These are phyloP conservation scores for Phytopythium cucurbitacearum DNA, from an alignment of 352 stramenopile genomes.

Conservation along the genomic window DNA sequence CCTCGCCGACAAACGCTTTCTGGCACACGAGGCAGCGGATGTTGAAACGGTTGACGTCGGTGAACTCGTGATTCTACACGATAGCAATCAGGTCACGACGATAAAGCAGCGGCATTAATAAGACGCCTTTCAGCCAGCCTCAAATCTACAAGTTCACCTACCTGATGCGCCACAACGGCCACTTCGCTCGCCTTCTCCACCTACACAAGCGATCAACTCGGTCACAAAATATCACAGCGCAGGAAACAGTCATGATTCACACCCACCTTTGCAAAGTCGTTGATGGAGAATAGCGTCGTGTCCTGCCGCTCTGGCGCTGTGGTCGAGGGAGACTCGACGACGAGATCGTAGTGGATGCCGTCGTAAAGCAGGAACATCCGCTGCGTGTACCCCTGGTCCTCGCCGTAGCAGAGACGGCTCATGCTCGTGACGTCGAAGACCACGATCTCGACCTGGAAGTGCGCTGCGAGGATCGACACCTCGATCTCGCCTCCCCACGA, in stretches of 20 bases:
- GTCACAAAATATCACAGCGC: neutral
- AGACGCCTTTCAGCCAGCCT: no score
- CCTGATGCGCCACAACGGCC: constrained; percentile 75
- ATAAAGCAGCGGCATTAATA: no score
- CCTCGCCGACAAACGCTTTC: constrained; percentile 60
- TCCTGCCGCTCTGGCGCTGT: constrained; percentile 48
- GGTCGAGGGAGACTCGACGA: constrained; percentile 53
- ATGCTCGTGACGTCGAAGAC: constrained; percentile 86
- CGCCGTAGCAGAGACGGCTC: constrained; percentile 76
- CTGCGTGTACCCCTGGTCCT: constrained; percentile 79
- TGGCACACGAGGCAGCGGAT: constrained; percentile 72
- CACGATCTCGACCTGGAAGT: constrained; percentile 79
- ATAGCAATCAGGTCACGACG: neutral
- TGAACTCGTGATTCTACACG: constrained; percentile 74
- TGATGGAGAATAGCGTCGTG: constrained; percentile 70
- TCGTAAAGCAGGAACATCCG: constrained; percentile 86
- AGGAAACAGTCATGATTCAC: neutral
- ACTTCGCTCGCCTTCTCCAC: constrained; percentile 77
- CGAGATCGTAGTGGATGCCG: constrained; percentile 82
- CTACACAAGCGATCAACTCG: constrained; percentile 11
- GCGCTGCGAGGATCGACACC: constrained; percentile 74
- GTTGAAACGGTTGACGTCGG: constrained; percentile 63
- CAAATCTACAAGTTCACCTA: constrained; percentile 4
- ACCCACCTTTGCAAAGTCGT: constrained; percentile 76
- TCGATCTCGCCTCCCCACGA: constrained; percentile 88